phyloP scores from a whole-genome alignment of 1,139 yeast genomes.

The Zygoascus hellenicus region DNA sequence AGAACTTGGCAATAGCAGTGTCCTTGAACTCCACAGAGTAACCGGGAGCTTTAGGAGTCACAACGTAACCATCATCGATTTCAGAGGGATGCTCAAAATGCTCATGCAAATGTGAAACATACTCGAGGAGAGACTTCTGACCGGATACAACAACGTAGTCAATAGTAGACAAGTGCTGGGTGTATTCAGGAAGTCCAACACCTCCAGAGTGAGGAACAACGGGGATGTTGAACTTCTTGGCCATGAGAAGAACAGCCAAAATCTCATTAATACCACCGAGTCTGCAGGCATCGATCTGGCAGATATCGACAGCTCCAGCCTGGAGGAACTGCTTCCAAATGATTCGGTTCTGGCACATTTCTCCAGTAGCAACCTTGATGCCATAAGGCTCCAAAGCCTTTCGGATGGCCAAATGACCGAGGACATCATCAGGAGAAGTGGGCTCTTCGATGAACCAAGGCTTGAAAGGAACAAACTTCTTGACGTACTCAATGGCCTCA shows the following conservation, averaged over 20 bases:
- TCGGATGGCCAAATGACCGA: constrained; percentile 37
- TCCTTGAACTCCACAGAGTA: constrained; percentile 36
- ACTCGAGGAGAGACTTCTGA: constrained; percentile 31
- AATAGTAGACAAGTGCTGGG: constrained; percentile 38
- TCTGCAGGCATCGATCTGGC: constrained; percentile 39
- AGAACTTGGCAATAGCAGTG: constrained; percentile 31
- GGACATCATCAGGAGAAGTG: constrained; percentile 39
- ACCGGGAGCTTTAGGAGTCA: constrained; percentile 37
- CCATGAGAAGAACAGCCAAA: constrained; percentile 37
- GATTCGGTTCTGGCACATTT: constrained; percentile 39
- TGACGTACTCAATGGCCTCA: constrained; percentile 39
- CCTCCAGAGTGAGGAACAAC: constrained; percentile 42
- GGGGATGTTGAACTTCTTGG: constrained; percentile 36
- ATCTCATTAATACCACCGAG: constrained; percentile 40
- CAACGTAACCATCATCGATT: constrained; percentile 34
- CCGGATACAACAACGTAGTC: constrained; percentile 37
- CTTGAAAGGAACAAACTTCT: constrained; percentile 34
- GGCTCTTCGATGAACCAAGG: constrained; percentile 42
- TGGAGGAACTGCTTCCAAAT: constrained; percentile 38
- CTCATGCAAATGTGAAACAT: constrained; percentile 34
- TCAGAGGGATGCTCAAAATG: constrained; percentile 34
- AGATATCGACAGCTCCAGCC: constrained; percentile 36
- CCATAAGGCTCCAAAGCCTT: constrained; percentile 36
- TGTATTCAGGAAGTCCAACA: constrained; percentile 39
- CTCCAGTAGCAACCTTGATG: constrained; percentile 40